Conservation (phyloP, 2,329 filamentous ascomycete genomes). For the Cladorrhinum sp. region DNA sequence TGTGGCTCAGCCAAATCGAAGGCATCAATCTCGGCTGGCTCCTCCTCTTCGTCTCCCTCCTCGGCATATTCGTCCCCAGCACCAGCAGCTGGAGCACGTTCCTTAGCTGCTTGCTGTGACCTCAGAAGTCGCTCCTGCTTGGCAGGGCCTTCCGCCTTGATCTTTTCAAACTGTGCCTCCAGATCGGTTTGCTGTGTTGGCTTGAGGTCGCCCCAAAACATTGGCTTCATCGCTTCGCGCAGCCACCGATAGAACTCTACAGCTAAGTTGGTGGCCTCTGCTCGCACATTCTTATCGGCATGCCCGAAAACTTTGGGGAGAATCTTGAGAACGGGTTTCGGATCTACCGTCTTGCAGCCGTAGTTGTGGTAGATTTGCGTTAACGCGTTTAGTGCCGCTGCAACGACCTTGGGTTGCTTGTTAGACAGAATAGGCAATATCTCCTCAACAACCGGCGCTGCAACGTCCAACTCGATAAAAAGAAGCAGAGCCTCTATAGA, state of each 20-base stretch:
- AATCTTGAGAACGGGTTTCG: slow-evolving; percentile 84
- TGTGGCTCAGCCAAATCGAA: slow-evolving; percentile 84
- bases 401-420: slow-evolving; percentile 87
- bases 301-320: slow-evolving; percentile 92
- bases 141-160: slow-evolving; percentile 80
- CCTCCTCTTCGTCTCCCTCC: slow-evolving; percentile 56
- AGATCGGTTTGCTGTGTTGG: slow-evolving; percentile 92
- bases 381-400: slow-evolving; percentile 68
- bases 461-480: slow-evolving; percentile 83
- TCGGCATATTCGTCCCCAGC: slow-evolving; percentile 59
- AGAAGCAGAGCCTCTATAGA: slow-evolving; percentile 83
- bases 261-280: slow-evolving; percentile 85
- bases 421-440: slow-evolving; percentile 77
- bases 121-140: slow-evolving; percentile 88
- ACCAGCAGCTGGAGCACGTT: slow-evolving; percentile 61
- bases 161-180: slow-evolving; percentile 88
- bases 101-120: slow-evolving; percentile 82
- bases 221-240: slow-evolving; percentile 94
- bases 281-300: slow-evolving; percentile 96
- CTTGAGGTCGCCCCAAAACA: slow-evolving; percentile 96
- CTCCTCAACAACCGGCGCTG: slow-evolving; percentile 85
- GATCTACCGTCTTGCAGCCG: slow-evolving; percentile 90
- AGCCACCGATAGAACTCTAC: slow-evolving; percentile 97
- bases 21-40: slow-evolving; percentile 70
- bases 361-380: slow-evolving; percentile 88